Evolutionary conservation across 2,329 filamentous ascomycete species (phyloP), one percentile per base, ranked within the genome.

Genomic region (Cercospora berteroae): DNA sequence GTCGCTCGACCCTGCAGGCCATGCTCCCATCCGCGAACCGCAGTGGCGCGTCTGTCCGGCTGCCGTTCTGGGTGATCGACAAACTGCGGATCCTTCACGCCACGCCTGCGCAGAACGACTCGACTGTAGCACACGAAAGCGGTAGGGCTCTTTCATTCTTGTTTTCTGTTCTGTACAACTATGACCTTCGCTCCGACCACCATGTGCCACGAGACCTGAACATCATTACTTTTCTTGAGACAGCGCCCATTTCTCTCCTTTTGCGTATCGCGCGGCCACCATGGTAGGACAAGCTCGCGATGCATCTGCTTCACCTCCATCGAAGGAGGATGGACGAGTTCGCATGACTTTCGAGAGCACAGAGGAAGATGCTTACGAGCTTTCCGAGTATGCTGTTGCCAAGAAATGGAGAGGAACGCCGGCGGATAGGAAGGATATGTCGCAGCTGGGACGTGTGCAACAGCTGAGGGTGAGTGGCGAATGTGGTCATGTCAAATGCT

Each of bases 371-470:
- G 67, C 20, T 10, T 67, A 59, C 25, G 68, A 70, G 60, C 64
- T 70, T 57, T 39, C 56, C 1, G 69, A 67, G 16, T 57, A 68
- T 16, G 70, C 63, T 9, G 72, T 74, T n/a, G 68, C 66, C 42
- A 66, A 65, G 65, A 72, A 73, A 65, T 73, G 67, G 65, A 71
- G 69, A 58, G 72, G 71, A 0, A 72, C 72, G 25, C 63, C 59
- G 29, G 70, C 68, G 5, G 72, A 74, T 57, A 67, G 64, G 33
- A 69, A 67, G 25, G 71, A 72, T 7, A 74, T 74, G 71, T 66
- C 67, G 56, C 64, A 66, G n/a, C 62, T 74, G 27, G 72, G 72
- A 20, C 70, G 70, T 48, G 58, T 71, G 27, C 72, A 74, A 59
- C 67, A 72, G 61, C 55, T 71, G 48, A 55, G 48, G 16, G 48